Evolutionary conservation across 495 filamentous ascomycete genomes (phyloP), one percentile per base, ranked within the genome.

Genomic region (Lindgomyces ingoldianus): DNA sequence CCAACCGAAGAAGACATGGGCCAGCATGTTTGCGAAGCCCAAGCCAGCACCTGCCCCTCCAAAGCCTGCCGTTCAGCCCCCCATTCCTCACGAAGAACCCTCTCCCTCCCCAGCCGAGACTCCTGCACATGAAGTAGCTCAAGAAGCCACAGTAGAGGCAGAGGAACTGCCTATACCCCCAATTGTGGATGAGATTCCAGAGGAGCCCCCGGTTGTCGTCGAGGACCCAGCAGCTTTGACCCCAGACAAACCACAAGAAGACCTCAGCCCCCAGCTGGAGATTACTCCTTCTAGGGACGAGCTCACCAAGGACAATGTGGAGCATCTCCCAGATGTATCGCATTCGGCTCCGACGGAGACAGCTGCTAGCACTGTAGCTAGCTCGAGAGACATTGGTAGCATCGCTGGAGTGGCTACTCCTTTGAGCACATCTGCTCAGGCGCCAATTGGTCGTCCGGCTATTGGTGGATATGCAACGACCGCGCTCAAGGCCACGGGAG

Each of bases 251-350:
- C 41, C 39, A 11, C 36, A 29, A 29, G 63, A 52, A 0, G 60
- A 62, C 21, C 26, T 56, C 1, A 42, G 22, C n/a, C 33, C 65
- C 41, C 79, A 84, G 53, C 74, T 80, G 11, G 75, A 80, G 24
- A 74, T 91, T 11, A 78, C 82, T 26, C 87, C 89, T 6, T 83
- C 89, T n/a, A 87, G 90, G 73, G 89, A 91, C 73, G 85, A 93
- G 60, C 83, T 98, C 68, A 98, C 95, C 0, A 87, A 93, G 75
- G 85, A 85, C 39, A 98, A 98, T 70, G 86, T 99, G 22, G 92
- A 96, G 68, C 89, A 92, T 73, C 80, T 98, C 46, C 86, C 85
- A 39, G 93, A 98, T 77, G 81, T 80, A 8, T 94, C 93, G 25
- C 87, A 90, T 14, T 81, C 87, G 14, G 81, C 87, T 12, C 81